Conservation (phyloP, 306 rosid species). For the Hippophae rhamnoides region DNA sequence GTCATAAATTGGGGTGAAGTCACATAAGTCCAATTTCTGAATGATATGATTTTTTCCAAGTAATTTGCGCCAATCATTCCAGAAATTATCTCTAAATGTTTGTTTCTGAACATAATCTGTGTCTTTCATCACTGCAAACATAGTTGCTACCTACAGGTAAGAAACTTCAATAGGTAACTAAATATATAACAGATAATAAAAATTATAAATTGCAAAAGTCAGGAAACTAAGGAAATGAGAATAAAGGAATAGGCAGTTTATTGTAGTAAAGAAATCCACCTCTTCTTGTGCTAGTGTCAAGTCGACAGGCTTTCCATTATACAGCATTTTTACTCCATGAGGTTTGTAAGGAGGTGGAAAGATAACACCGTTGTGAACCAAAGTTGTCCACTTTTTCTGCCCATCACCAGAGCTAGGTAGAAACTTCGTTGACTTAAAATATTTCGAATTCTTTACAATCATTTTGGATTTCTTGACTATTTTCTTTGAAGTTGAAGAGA, state of each 20-base stretch:
- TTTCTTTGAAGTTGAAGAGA: slow-evolving; percentile 32
- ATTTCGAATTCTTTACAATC: slow-evolving; percentile 40
- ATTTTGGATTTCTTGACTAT: slow-evolving; percentile 26
- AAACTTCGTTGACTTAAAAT: slow-evolving; percentile 62
- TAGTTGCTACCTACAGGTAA: slow-evolving; percentile 73
- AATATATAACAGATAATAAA: background rate
- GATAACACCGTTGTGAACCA: slow-evolving; percentile 89
- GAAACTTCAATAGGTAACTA: slow-evolving; percentile 13
- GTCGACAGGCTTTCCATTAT: slow-evolving; percentile 62
- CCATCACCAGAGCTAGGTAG: slow-evolving; percentile 88
- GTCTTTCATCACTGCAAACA: slow-evolving; percentile 94
- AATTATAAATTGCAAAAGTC: background rate
- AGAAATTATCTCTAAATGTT: slow-evolving; percentile 79
- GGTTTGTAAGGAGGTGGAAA: slow-evolving; percentile 81
- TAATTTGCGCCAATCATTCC: slow-evolving; percentile 88
- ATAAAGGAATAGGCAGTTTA: background rate
- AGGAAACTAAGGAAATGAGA: slow-evolving; percentile 4
- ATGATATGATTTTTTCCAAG: slow-evolving; percentile 82
- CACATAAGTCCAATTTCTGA: slow-evolving; percentile 84
- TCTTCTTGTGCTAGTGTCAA: slow-evolving; percentile 88
- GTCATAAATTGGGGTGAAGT: slow-evolving; percentile 88
- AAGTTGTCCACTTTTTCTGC: slow-evolving; percentile 87
- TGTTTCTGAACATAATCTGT: slow-evolving; percentile 80
- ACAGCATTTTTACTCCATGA: slow-evolving; percentile 65
- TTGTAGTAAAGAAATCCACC: slow-evolving; percentile 27